Evolutionary conservation across 2,329 filamentous ascomycete species (phyloP), one percentile per base, ranked within the genome.

Genomic region (Orbilia ellipsospora): DNA sequence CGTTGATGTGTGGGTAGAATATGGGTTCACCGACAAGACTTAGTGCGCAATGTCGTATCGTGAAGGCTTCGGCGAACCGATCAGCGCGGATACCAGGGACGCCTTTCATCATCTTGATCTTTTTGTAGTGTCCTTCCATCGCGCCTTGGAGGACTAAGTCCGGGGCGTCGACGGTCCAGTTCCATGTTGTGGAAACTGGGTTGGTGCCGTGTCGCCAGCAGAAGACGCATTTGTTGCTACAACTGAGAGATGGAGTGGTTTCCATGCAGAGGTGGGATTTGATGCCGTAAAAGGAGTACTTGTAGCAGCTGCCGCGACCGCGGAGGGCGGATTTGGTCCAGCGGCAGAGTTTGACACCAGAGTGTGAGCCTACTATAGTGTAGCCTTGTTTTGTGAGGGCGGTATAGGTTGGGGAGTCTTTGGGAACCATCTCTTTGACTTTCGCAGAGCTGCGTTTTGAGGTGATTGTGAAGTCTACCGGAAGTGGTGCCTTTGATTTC

Each of bases 151-250:
- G 97, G 79, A 98, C 96, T 79, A 93, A 83, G 23, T 97, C 91
- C 0, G 94, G 94, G 0, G 92, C 90, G 81, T 98, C 95, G 31
- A 97, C 92, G 60, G 94, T 89, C 94, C 94, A 99, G 75, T 94
- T 90, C 94, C 95, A 98, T 3, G 91, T 96, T 1, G 95, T 98
- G 56, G 94, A 94, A 0, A 98, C 95, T 0, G 94, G 94, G 81
- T 98, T 99, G 0, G 95, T 98, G 63, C 94, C 95, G 81, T 98
- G 95, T 5, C 95, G 90, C 95, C 94, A 99, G 86, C 94, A 99
- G 83, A 98, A 99, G 78, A 99, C 93, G 82, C 95, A 98, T 82
- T 99, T 98, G 85, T 98, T 98, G 77, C 91, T 95, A 86, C 94
- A 99, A 8, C 93, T 96, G 2, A 99, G 88, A 0, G 94, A 97